Evolutionary conservation across 495 filamentous ascomycete genomes (phyloP), one percentile per base, ranked within the genome.

Genomic region (Bathelium albidoporum): DNA sequence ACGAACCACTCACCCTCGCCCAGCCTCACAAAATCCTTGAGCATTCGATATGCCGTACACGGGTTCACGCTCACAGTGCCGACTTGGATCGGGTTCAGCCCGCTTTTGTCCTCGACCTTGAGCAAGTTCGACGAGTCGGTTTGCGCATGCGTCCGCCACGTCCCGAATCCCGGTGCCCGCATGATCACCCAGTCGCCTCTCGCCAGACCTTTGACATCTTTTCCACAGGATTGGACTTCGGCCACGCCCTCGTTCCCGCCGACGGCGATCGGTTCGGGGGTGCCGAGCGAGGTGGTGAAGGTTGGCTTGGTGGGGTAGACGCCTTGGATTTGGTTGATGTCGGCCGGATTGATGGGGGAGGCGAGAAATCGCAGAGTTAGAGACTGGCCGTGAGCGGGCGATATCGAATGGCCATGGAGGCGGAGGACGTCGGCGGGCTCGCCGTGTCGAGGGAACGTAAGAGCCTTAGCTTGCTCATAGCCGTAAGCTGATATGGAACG

Each of bases 311-410:
- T 83, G 65, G 91, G 91, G 80, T 99, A 99, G n/a, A 92, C 88
- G 59, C 95, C 94, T 78, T 98, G 92, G 73, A 97, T 87, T 73
- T 89, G 85, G 79, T 97, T 98, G 66, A 99, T 88, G 79, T 99
- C 94, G 64, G 94, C 91, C 28, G 94, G 94, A 81, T 99, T 99
- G 70, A 97, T 87, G 58, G 94, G 91, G 0, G 90, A 85, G 55
- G 91, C 87, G 69, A 97, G 88, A 66, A 95, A 85, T 69, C 85
- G 85, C 59, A 90, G 77, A 59, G 83, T 88, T 43, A 89, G 62
- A 52, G 69, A 70, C 36, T 68, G 52, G 64, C 68, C 63, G 62
- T 76, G 74, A 2, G 75, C 67, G 10, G 75, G 75, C 2, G 70
- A 69, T 62, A 78, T 74, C 61, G 74, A 76, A 67, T 78, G 74